phyloP scores from a whole-genome alignment of 495 filamentous ascomycete species.

The Neurospora cerealis region DNA sequence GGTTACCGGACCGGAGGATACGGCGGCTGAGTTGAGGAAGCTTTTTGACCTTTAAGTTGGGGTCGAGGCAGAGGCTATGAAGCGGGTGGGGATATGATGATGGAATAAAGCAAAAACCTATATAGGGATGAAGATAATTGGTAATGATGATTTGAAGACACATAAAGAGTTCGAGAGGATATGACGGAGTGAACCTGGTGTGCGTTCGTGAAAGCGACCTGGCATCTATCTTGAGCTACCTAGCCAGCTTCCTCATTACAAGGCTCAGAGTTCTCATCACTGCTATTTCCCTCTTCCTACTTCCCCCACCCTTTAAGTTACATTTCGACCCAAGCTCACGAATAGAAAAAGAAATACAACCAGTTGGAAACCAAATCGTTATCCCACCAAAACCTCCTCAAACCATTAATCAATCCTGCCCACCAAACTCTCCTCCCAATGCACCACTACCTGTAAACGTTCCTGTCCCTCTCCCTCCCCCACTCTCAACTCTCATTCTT shows the following conservation, averaged over 20 bases:
- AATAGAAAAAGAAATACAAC: neutral
- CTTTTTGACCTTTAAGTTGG: slow-evolving; percentile 56
- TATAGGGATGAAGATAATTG: neutral
- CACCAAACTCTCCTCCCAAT: neutral
- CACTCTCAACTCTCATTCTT: neutral
- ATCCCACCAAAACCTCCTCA: neutral
- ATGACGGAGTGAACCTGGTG: neutral
- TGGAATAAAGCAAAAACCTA: neutral
- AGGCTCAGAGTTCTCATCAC: neutral
- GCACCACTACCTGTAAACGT: neutral
- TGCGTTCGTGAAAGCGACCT: neutral
- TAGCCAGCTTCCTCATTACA: neutral
- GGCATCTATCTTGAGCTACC: neutral
- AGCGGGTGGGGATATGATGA: neutral
- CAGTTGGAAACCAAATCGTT: neutral
- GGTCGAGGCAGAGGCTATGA: neutral
- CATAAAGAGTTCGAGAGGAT: neutral
- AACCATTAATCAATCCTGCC: neutral
- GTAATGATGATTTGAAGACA: neutral
- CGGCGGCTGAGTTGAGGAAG: slow-evolving; percentile 62
- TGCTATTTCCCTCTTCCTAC: neutral
- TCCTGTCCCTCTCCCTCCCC: neutral
- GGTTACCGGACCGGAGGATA: slow-evolving; percentile 75
- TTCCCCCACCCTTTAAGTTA: neutral
- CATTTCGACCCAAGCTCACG: neutral